These are phyloP conservation scores for Flaveria bidentis DNA, from an alignment of 129 eudicot species.

Conservation along the genomic window DNA sequence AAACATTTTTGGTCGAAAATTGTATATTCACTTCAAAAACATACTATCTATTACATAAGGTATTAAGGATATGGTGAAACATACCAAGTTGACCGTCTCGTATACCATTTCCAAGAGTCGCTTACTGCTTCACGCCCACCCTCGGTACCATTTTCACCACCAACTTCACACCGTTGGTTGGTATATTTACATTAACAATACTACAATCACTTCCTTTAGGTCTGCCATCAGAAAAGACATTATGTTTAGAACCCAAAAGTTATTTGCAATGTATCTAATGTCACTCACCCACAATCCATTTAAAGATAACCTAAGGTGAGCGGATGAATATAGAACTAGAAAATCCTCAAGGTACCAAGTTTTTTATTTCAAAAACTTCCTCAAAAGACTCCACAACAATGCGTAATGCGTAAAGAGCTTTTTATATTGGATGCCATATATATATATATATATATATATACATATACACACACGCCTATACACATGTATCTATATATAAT, in stretches of 20 bases:
- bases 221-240: slow-evolving; percentile 40
- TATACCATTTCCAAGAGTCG: slow-evolving; percentile 97
- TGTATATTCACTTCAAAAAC: slow-evolving; percentile 9
- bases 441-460: no score
- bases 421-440: no score
- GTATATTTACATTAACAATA: slow-evolving; percentile 88
- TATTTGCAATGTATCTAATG: not conserved
- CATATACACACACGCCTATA: no score
- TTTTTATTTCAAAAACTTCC: slow-evolving; percentile 90
- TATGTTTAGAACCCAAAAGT: not conserved
- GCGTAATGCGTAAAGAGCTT: no score
- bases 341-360: slow-evolving; percentile 91
- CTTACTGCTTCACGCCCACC: slow-evolving; percentile 99
- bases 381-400: slow-evolving; percentile 55
- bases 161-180: slow-evolving; percentile 96
- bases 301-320: slow-evolving; percentile 76
- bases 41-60: not conserved
- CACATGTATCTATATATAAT: not conserved
- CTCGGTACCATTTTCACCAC: slow-evolving; percentile 96
- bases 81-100: slow-evolving; percentile 97
- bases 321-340: slow-evolving; percentile 90
- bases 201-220: slow-evolving; percentile 97
- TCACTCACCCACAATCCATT: slow-evolving; percentile 91
- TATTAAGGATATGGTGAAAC: slow-evolving; percentile 15
- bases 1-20: not conserved